Percentiles rank a stretch among this genome's conserved stretches.
phyloP scores from a whole-genome alignment of 1,139 yeast species.

The Saccharomyces hybrid region DNA sequence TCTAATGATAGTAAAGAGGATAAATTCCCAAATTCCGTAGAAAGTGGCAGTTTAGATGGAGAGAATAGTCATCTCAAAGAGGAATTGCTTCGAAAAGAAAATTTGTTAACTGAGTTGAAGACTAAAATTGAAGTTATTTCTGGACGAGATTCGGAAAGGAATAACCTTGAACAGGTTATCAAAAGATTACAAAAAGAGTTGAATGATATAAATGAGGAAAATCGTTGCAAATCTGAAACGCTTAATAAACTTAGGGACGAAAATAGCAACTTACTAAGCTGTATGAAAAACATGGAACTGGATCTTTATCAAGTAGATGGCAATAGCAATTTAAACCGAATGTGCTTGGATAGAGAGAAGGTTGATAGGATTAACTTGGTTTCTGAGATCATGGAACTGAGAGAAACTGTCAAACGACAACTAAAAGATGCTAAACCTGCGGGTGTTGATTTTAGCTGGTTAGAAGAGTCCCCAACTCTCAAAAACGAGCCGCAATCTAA shows the following conservation, averaged over 20 bases:
- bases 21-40: background rate
- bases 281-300: background rate
- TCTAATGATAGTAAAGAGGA: background rate
- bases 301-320: constrained; percentile 4
- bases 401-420: background rate
- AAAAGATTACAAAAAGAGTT: background rate
- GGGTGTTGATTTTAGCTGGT: background rate
- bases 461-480: background rate
- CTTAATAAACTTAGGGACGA: background rate
- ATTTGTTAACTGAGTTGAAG: background rate
- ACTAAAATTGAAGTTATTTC: background rate
- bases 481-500: background rate
- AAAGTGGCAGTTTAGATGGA: background rate
- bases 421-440: background rate
- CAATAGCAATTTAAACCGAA: constrained; percentile 1
- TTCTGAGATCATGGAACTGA: constrained; percentile 13
- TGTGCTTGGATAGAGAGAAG: constrained; percentile 7
- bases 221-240: background rate
- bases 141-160: background rate
- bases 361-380: constrained; percentile 11
- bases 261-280: background rate
- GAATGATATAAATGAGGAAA: background rate
- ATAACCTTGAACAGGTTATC: background rate
- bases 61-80: background rate
- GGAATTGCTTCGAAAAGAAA: background rate